Percentiles rank a stretch among this genome's conserved stretches.
Evolutionary conservation across 2,329 filamentous ascomycete species (phyloP).

Genomic region (Claviceps fusiformis): DNA sequence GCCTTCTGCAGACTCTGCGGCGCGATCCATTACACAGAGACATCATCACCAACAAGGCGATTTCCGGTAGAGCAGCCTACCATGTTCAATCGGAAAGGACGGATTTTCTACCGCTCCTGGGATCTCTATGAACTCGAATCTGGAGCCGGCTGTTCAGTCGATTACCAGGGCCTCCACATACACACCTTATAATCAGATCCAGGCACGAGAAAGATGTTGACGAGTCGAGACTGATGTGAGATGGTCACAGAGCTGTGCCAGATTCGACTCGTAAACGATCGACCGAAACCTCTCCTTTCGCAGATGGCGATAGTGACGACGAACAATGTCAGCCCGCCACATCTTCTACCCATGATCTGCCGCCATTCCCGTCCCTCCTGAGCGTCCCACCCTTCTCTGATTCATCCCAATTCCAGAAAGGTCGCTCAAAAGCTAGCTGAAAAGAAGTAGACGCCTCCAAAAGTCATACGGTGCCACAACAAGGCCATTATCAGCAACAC

Average conservation of each 20-base stretch:
- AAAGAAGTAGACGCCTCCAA: conserved; percentile 50
- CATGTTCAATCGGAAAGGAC: too few species aligned
- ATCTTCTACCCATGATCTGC: conserved; percentile 17
- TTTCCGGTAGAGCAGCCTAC: conserved; percentile 48
- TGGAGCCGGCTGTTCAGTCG: conserved; percentile 75
- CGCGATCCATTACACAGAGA: background rate
- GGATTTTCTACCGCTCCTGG: too few species aligned
- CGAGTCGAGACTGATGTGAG: conserved; percentile 26
- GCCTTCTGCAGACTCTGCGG: conserved; percentile 7
- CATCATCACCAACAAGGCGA: conserved; percentile 6
- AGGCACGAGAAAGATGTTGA: conserved; percentile 58
- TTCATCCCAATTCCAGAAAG: conserved; percentile 44
- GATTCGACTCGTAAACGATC: conserved; percentile 74
- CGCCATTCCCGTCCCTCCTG: conserved; percentile 35
- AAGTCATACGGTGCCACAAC: conserved; percentile 53
- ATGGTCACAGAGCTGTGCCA: conserved; percentile 5
- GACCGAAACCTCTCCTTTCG: conserved; percentile 37
- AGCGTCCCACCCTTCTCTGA: conserved; percentile 33
- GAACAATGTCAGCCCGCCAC: background rate
- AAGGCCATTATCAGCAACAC: conserved; percentile 47
- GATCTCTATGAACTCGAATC: conserved; percentile 58
- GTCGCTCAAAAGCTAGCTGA: conserved; percentile 54
- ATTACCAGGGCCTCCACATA: conserved; percentile 54
- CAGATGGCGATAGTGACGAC: too few species aligned
- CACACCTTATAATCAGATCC: conserved; percentile 51